phyloP scores from a whole-genome alignment of 2,329 filamentous ascomycete species.

The Pseudopyricularia javanii region DNA sequence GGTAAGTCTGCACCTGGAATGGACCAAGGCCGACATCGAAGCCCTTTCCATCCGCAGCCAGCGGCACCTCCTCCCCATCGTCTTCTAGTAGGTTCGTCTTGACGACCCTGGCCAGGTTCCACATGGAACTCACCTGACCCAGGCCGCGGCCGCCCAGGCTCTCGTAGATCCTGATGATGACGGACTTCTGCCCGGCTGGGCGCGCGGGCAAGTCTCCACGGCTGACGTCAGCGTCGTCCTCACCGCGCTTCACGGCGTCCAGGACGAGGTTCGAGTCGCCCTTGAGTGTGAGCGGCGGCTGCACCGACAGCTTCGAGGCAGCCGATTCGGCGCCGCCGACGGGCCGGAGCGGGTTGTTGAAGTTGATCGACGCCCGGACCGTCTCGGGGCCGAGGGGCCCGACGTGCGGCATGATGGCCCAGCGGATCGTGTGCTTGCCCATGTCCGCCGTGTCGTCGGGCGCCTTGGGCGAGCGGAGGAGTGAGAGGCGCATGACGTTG shows the following conservation, averaged over 20 bases:
- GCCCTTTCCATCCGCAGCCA: conserved; percentile 13
- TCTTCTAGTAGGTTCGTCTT: conserved; percentile 57
- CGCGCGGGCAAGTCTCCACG: conserved; percentile 2
- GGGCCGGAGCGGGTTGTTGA: conserved; percentile 69
- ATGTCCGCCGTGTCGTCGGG: conserved; percentile 92
- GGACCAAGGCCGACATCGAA: conserved; percentile 36
- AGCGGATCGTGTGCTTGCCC: conserved; percentile 77
- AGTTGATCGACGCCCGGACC: conserved; percentile 73
- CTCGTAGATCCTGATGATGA: conserved; percentile 54
- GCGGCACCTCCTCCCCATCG: conserved; percentile 35
- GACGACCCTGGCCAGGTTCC: conserved; percentile 41
- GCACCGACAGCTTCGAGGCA: neutral
- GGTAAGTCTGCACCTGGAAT: conserved; percentile 48
- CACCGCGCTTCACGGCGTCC: conserved; percentile 51
- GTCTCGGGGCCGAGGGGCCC: conserved; percentile 61
- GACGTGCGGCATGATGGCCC: conserved; percentile 78
- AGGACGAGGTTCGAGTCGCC: conserved; percentile 40
- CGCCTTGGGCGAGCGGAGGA: conserved; percentile 80
- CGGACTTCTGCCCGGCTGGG: conserved; percentile 19
- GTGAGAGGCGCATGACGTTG: conserved; percentile 76
- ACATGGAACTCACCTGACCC: conserved; percentile 35
- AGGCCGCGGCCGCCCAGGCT: conserved; percentile 47
- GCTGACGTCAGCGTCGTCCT: conserved; percentile 30
- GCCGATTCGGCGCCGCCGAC: conserved; percentile 13
- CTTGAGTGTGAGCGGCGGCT: conserved; percentile 30